phyloP scores from a whole-genome alignment of 2,329 filamentous ascomycete species.

The Cladosporium sp. region DNA sequence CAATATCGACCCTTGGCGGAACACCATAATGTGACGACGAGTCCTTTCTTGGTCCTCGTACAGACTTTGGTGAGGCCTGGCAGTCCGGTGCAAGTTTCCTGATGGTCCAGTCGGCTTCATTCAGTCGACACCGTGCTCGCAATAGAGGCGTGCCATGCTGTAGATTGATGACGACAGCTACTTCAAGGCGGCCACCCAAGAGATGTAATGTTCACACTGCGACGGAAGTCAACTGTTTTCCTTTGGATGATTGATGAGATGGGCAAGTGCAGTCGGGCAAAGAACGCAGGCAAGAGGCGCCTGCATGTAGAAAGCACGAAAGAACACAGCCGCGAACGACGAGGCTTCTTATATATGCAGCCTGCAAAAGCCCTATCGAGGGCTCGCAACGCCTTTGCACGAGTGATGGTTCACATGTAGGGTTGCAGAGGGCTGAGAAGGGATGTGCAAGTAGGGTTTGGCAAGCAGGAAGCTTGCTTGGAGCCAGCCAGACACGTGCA shows the following conservation, averaged over 20 bases:
- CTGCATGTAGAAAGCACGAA: background rate
- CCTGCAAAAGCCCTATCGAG: background rate
- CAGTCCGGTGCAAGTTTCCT: background rate
- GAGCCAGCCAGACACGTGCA: no score
- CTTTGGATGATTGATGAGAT: background rate
- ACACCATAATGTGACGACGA: background rate
- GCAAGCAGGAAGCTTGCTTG: no score
- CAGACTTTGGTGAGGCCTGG: background rate
- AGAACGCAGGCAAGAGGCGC: background rate
- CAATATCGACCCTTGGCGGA: background rate
- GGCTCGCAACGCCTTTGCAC: background rate
- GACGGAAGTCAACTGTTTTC: background rate
- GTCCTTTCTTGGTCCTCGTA: background rate
- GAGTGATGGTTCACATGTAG: background rate
- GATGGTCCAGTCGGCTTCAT: background rate
- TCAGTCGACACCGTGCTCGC: background rate
- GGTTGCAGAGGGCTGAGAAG: background rate
- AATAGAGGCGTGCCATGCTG: background rate
- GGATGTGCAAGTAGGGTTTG: background rate
- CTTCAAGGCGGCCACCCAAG: background rate
- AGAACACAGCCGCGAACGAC: background rate
- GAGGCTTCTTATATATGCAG: background rate
- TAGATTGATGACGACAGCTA: background rate
- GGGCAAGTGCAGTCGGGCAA: background rate
- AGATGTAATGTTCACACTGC: background rate